Percentiles rank a stretch among this genome's conserved stretches.
These are phyloP conservation scores for Trichoderma virens DNA, from an alignment of 495 filamentous ascomycete species.

Conservation along the genomic window DNA sequence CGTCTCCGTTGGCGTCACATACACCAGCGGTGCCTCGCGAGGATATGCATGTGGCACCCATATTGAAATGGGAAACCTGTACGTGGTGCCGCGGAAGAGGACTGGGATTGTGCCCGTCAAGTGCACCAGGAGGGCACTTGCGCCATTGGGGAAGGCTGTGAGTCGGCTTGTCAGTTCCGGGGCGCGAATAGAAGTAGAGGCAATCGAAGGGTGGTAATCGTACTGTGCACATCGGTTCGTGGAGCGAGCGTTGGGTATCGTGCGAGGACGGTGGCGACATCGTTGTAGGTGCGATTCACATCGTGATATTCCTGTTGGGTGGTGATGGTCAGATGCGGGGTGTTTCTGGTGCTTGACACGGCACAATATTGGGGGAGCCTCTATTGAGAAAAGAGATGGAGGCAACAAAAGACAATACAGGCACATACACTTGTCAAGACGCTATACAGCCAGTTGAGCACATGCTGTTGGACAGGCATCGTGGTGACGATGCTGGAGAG, in stretches of 20 bases:
- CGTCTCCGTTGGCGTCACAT: slow-evolving; percentile 78
- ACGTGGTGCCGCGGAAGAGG: slow-evolving; percentile 76
- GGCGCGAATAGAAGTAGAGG: neutral
- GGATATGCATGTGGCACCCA: slow-evolving; percentile 97
- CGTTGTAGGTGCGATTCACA: slow-evolving; percentile 84
- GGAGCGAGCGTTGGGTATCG: slow-evolving; percentile 78
- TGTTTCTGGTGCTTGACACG: neutral
- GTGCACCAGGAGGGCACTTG: slow-evolving; percentile 78
- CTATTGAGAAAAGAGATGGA: neutral
- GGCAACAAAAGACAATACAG: neutral
- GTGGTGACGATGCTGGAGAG: slow-evolving; percentile 37
- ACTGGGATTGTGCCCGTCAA: slow-evolving; percentile 84
- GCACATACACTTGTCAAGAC: slow-evolving; percentile 66
- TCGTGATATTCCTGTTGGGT: slow-evolving; percentile 78
- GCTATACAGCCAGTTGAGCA: slow-evolving; percentile 92
- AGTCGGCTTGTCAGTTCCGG: slow-evolving; percentile 8
- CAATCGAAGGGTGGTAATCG: slow-evolving; percentile 14
- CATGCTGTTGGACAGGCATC: slow-evolving; percentile 76
- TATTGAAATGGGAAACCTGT: slow-evolving; percentile 84
- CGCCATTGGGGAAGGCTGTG: slow-evolving; percentile 81
- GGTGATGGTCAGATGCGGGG: slow-evolving; percentile 8
- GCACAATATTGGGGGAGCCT: slow-evolving; percentile 8
- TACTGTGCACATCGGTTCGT: slow-evolving; percentile 96
- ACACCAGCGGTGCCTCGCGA: slow-evolving; percentile 71
- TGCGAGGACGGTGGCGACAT: slow-evolving; percentile 74